Base-by-base conservation (phyloP, 2,329 filamentous ascomycete species). In the Epicoccum sorghinum region DNA sequence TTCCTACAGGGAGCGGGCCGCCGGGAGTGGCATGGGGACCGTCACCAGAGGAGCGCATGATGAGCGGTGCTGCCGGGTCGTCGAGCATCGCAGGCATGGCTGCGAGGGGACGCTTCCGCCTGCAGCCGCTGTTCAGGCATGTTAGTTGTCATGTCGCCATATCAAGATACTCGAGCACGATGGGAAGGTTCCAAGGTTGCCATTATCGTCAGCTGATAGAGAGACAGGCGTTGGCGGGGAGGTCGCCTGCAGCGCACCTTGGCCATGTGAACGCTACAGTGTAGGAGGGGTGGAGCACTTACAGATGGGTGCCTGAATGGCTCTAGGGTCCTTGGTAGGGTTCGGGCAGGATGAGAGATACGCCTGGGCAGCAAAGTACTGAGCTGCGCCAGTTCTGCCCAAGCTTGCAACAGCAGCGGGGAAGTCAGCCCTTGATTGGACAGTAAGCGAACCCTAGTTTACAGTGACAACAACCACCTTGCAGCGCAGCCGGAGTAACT, bases 81-180 rank as follows among this genome's bases (percentile, higher is more conserved):
- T 93, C 89, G 69, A 91, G 82, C 76, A 91, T 88, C 59, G 90
- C 89, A 66, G 89, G 88, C 89, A 92, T 91, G 62, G 75, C 77
- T 70, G 64, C 52, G 46, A 46, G 41, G 25, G n/a, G 23, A 27
- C 14, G 35, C 27, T 40, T 40, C 13, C 29, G 38, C 46, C 46
- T 38, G 46, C 52, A 46, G 52, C 41, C 52, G 46, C 46, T 50
- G 47, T 27, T 29, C 2, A 24, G 7, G 37, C 37, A 37, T 22
- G 27, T 42, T 18, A 55, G 52, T 46, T 24, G 9, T 32, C 51
- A 54, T 45, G 29, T 13, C 23, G 29, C 13, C 12, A 10, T 25
- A 5, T 1, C 8, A 6, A 5, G 14, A 5, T 4, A 24, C 12
- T 23, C 14, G 12, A 25, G 24, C 37, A n/a, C 22, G 42, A 14